Evolutionary conservation across 306 rosid species (phyloP).

Genomic region (Gastrolobium bilobum): DNA sequence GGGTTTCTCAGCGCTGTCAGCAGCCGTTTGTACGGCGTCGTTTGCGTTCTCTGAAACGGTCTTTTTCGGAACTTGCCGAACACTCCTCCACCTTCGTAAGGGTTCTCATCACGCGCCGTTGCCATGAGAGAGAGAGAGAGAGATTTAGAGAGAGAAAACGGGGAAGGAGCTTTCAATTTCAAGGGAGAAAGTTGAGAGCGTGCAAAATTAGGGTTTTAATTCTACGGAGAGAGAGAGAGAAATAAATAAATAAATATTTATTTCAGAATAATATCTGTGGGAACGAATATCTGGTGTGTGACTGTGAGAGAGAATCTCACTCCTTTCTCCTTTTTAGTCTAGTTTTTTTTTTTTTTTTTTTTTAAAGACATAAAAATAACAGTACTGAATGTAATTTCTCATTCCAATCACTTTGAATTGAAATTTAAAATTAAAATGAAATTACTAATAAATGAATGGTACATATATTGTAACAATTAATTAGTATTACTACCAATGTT

Average conservation of each 20-base stretch:
- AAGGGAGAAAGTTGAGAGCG: conserved; percentile 31
- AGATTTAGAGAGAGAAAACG: not conserved
- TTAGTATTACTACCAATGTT: too few relatives aligned
- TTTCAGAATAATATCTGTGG: not conserved
- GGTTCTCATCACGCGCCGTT: conserved; percentile 74
- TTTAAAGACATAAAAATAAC: too few relatives aligned
- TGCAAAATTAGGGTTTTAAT: conserved; percentile 67
- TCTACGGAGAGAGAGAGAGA: conserved; percentile 44
- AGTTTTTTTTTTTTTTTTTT: conserved; percentile 48
- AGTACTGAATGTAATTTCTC: too few relatives aligned
- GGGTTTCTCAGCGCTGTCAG: conserved; percentile 71
- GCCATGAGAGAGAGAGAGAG: conserved; percentile 64
- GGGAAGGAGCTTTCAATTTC: conserved; percentile 43
- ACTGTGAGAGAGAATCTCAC: too few relatives aligned
- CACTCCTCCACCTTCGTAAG: conserved; percentile 61
- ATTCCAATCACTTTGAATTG: too few relatives aligned
- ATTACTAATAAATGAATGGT: too few relatives aligned
- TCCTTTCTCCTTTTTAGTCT: too few relatives aligned
- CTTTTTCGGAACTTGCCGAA: conserved; percentile 79
- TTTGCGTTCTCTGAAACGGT: conserved; percentile 62
- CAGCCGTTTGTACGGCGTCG: conserved; percentile 92
- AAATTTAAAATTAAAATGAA: too few relatives aligned
- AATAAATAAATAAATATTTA: too few relatives aligned
- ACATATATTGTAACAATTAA: too few relatives aligned
- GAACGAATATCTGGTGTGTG: too few relatives aligned